A percentile compares a stretch with the other conserved stretches of the same genome.
These are phyloP conservation scores for Geotrichum cucujoidarum DNA, from an alignment of 1,139 yeast genomes.

Conservation along the genomic window DNA sequence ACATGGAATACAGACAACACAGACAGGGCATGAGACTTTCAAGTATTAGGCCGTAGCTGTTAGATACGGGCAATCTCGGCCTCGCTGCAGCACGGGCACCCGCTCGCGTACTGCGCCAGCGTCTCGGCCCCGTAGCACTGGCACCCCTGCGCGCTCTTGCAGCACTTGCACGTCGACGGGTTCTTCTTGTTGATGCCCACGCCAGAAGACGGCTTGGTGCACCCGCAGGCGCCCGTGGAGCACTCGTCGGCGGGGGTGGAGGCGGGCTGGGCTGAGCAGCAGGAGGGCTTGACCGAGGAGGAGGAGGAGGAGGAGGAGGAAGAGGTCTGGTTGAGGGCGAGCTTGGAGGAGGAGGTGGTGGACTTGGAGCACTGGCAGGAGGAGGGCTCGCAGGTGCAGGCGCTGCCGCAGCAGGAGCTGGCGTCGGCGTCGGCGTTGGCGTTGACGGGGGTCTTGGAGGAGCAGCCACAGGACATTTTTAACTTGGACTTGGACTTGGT, in stretches of 20 bases:
- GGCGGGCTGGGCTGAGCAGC: no score
- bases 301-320: background rate
- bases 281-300: constrained; percentile 8
- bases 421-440: background rate
- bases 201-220: constrained; percentile 3
- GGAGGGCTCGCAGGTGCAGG: background rate
- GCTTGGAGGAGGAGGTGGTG: constrained; percentile 1
- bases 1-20: no score
- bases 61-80: constrained; percentile 16
- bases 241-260: constrained; percentile 1
- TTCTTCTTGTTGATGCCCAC: constrained; percentile 9
- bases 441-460: background rate
- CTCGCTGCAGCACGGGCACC: constrained; percentile 15
- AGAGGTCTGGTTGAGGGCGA: background rate
- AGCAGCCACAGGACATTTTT: constrained; percentile 6
- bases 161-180: constrained; percentile 8
- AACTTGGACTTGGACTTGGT: background rate
- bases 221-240: constrained; percentile 9
- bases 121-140: constrained; percentile 12
- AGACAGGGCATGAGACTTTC: no score
- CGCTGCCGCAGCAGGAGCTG: background rate
- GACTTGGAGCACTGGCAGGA: background rate
- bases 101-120: constrained; percentile 5
- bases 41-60: no score
- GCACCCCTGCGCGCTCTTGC: constrained; percentile 9